These are phyloP conservation scores for Papiliotrema flavescens DNA, from an alignment of 1,284 basidiomycete species.

Conservation along the genomic window DNA sequence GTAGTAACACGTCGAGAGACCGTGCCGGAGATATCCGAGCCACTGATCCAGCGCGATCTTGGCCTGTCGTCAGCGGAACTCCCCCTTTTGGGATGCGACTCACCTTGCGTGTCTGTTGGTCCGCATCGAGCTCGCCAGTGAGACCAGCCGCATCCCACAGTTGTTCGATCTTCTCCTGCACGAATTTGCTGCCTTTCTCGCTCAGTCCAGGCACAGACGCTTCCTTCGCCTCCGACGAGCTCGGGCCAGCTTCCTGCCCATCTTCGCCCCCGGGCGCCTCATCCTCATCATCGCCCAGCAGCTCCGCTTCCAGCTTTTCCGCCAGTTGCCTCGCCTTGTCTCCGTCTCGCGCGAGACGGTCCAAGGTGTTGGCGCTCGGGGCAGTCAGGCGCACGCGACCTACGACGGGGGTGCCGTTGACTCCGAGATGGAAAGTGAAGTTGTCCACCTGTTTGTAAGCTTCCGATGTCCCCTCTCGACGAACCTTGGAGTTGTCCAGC, in stretches of 20 bases:
- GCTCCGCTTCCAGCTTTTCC: slow-evolving; percentile 63
- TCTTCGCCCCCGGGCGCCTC: slow-evolving; percentile 54
- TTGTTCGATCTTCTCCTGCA: slow-evolving; percentile 35
- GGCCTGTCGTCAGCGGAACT: slow-evolving; percentile 17
- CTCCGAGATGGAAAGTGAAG: slow-evolving; percentile 84
- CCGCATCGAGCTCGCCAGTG: slow-evolving; percentile 28
- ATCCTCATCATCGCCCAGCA: slow-evolving; percentile 49
- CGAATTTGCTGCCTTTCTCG: slow-evolving; percentile 40
- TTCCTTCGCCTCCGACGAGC: slow-evolving; percentile 54
- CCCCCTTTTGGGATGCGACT: slow-evolving; percentile 1
- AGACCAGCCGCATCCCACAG: slow-evolving; percentile 30
- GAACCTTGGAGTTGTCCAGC: slow-evolving; percentile 76
- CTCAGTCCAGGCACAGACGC: slow-evolving; percentile 9
- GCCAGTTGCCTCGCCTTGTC: slow-evolving; percentile 68
- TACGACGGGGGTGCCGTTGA: slow-evolving; percentile 72
- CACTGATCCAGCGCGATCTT: slow-evolving; percentile 39
- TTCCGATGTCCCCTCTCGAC: slow-evolving; percentile 3
- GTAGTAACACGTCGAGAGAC: slow-evolving; percentile 67
- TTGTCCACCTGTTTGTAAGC: slow-evolving; percentile 68
- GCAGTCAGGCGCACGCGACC: slow-evolving; percentile 74
- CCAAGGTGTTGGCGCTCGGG: slow-evolving; percentile 70
- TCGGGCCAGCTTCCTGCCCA: slow-evolving; percentile 55
- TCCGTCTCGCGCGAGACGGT: slow-evolving; percentile 73
- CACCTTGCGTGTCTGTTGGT: slow-evolving; percentile 28
- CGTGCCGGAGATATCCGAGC: slow-evolving; percentile 40